These are phyloP conservation scores for Cercospora citrullina DNA, from an alignment of 2,329 filamentous ascomycete genomes.

Conservation along the genomic window DNA sequence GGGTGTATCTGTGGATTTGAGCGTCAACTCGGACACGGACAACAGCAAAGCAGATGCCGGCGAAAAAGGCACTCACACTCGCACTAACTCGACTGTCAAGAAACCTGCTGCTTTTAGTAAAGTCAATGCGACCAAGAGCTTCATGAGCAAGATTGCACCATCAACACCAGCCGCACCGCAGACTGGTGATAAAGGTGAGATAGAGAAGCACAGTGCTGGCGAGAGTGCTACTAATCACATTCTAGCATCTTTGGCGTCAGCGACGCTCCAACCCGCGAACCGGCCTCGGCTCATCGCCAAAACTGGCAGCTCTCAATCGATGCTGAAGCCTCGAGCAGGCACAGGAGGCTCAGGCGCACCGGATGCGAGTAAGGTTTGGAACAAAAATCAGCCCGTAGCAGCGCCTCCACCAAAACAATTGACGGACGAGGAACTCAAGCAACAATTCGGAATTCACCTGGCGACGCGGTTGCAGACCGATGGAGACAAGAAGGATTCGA, in stretches of 20 bases:
- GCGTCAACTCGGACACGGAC: slow-evolving; percentile 76
- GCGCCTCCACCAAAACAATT: slow-evolving; percentile 75
- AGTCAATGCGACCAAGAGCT: slow-evolving; percentile 81
- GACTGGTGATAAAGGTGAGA: slow-evolving; percentile 56
- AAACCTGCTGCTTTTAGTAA: slow-evolving; percentile 80
- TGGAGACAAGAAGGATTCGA: slow-evolving; percentile 71
- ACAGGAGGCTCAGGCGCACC: slow-evolving; percentile 53
- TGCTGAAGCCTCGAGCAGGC: slow-evolving; percentile 42
- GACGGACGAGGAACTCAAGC: slow-evolving; percentile 80
- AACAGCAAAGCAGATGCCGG: slow-evolving; percentile 60
- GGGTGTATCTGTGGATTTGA: slow-evolving; percentile 67
- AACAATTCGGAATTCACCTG: slow-evolving; percentile 84
- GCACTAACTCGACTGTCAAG: slow-evolving; percentile 60
- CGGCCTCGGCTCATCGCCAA: slow-evolving; percentile 76
- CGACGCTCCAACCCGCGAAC: slow-evolving; percentile 35
- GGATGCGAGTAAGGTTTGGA: slow-evolving; percentile 78
- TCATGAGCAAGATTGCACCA: slow-evolving; percentile 70
- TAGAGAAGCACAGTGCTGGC: background rate
- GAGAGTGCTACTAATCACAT: slow-evolving; percentile 20
- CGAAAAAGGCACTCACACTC: slow-evolving; percentile 58
- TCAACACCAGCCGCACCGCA: slow-evolving; percentile 52
- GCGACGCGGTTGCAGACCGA: slow-evolving; percentile 76
- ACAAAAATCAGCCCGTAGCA: slow-evolving; percentile 74
- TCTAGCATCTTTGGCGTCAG: slow-evolving; percentile 52
- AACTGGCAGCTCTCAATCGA: slow-evolving; percentile 59